Evolutionary conservation across 2,329 filamentous ascomycete genomes (phyloP).

Genomic region (Orbilia ellipsospora): DNA sequence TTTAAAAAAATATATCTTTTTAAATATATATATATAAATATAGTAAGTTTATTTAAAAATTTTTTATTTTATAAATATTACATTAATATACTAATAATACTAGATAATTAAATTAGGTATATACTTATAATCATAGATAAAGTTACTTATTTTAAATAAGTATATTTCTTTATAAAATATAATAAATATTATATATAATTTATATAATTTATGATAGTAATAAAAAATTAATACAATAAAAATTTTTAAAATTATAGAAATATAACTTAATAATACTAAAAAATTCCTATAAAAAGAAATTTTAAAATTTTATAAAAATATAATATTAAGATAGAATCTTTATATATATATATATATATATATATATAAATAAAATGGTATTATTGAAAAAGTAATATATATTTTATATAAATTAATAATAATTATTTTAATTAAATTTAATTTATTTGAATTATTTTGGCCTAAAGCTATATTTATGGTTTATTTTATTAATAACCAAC

Average conservation of each 20-base stretch:
- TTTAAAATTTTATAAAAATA: background rate
- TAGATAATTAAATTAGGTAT: background rate
- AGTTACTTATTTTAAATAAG: background rate
- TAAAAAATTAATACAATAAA: too few species aligned
- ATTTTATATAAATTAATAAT: too few species aligned
- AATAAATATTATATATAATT: background rate
- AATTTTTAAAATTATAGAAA: background rate
- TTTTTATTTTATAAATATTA: background rate
- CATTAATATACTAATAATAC: background rate
- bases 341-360: too few species aligned
- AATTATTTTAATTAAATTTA: background rate
- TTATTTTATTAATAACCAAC: background rate
- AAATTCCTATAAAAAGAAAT: background rate
- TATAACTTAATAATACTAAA: background rate
- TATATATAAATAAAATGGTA: background rate
- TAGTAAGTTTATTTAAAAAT: background rate
- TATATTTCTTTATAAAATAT: slow-evolving; percentile 1
- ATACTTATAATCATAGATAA: background rate
- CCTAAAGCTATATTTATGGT: background rate
- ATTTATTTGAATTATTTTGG: background rate
- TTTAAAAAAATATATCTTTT: background rate
- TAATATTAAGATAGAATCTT: too few species aligned
- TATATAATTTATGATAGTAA: background rate
- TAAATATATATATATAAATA: slow-evolving; percentile 2
- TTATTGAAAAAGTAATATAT: too few species aligned